Evolutionary conservation across 164 flowering plant species (phyloP).

Genomic region (Tetrastigma voinierianum): DNA sequence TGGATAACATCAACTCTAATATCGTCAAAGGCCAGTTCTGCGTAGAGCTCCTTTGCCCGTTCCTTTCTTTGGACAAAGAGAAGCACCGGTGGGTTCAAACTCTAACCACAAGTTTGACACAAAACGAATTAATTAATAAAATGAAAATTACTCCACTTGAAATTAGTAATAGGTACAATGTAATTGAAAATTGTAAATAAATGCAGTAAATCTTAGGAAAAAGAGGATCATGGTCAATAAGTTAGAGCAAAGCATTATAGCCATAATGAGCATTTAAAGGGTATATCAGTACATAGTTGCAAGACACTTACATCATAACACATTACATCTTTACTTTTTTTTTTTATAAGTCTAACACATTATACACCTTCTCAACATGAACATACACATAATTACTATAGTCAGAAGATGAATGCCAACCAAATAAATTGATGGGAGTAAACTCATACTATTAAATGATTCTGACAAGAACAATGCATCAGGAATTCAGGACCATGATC

Average conservation of each 20-base stretch:
- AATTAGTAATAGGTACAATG: background rate
- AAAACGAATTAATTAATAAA: conserved; percentile 2
- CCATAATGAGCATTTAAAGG: background rate
- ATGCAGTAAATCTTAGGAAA: background rate
- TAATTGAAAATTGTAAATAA: too few species aligned
- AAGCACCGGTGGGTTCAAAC: conserved; percentile 87
- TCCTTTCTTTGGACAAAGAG: conserved; percentile 96
- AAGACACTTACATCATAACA: too few species aligned
- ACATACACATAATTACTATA: too few species aligned
- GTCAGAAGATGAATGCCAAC: too few species aligned
- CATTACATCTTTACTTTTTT: too few species aligned
- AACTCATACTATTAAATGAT: too few species aligned
- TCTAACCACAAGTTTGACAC: conserved; percentile 39
- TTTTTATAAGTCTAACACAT: too few species aligned
- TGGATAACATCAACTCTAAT: conserved; percentile 81
- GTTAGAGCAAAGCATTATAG: background rate
- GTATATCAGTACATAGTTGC: too few species aligned
- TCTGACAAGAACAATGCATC: too few species aligned
- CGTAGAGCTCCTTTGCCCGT: conserved; percentile 86
- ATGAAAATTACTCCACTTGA: background rate
- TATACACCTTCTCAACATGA: too few species aligned
- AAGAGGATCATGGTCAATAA: background rate
- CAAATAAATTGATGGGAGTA: too few species aligned
- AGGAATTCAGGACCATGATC: too few species aligned
- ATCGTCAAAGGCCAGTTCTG: conserved; percentile 64